Evolutionary conservation across 805 yeast genomes (phyloP).

Genomic region (Clavispora vitiphila): DNA sequence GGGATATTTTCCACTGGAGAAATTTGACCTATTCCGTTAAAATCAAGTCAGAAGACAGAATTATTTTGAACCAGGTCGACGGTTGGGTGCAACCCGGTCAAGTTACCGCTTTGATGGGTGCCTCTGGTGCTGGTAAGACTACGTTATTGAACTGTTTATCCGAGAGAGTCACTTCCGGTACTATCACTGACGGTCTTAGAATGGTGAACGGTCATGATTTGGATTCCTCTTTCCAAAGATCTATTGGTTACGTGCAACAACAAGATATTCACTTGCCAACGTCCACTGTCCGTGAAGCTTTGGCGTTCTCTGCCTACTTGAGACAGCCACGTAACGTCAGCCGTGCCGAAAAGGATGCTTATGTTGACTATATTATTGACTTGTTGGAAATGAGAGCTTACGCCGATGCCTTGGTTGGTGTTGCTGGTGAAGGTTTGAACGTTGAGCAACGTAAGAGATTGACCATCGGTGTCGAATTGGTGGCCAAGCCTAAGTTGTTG

Average conservation of each 20-base stretch:
- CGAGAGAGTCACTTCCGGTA: constrained; percentile 66
- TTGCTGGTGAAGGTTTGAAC: constrained; percentile 54
- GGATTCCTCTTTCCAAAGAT: constrained; percentile 64
- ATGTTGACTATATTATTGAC: constrained; percentile 64
- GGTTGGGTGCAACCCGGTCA: constrained; percentile 82
- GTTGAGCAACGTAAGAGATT: constrained; percentile 20
- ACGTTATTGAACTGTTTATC: constrained; percentile 70
- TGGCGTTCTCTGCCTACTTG: constrained; percentile 63
- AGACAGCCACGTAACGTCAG: constrained; percentile 63
- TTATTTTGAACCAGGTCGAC: constrained; percentile 36
- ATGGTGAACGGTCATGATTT: constrained; percentile 64
- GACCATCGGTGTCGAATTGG: constrained; percentile 69
- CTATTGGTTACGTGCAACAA: constrained; percentile 79
- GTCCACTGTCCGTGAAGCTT: constrained; percentile 70
- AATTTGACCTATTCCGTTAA: constrained; percentile 33
- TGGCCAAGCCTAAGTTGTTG: constrained; percentile 60
- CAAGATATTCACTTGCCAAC: constrained; percentile 71
- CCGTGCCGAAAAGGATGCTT: constrained; percentile 53
- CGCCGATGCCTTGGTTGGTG: constrained; percentile 78
- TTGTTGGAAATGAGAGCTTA: constrained; percentile 64
- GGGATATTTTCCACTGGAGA: constrained; percentile 34
- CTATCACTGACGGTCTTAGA: constrained; percentile 55
- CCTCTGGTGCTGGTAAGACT: constrained; percentile 85
- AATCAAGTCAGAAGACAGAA: constrained; percentile 32
- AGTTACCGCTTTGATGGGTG: constrained; percentile 79